phyloP scores from a whole-genome alignment of 352 stramenopile species.

The Phytophthora rubi region DNA sequence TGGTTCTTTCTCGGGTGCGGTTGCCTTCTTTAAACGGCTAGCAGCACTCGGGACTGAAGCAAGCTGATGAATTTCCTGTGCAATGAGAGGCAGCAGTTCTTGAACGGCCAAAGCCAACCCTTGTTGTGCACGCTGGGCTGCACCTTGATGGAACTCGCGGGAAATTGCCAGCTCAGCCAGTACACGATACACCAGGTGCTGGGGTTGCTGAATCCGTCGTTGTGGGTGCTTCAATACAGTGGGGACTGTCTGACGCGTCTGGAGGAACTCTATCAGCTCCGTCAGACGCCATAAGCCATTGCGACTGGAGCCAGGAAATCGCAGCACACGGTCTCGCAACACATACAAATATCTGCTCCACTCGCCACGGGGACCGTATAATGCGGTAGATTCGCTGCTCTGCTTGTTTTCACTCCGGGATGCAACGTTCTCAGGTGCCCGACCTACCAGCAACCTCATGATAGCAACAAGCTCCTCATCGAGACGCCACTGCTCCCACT shows the following conservation, averaged over 20 bases:
- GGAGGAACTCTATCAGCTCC: constrained; percentile 40
- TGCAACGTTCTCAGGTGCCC: constrained; percentile 3
- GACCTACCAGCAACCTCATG: constrained; percentile 33
- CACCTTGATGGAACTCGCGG: constrained; percentile 52
- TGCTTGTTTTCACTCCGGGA: neutral
- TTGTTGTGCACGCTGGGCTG: constrained; percentile 41
- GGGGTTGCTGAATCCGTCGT: constrained; percentile 23
- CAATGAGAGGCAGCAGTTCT: constrained; percentile 48
- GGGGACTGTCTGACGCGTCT: constrained; percentile 10
- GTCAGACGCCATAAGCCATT: constrained; percentile 43
- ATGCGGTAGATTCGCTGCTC: neutral
- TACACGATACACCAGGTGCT: constrained; percentile 56
- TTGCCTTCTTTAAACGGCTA: neutral
- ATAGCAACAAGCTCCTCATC: constrained; percentile 45
- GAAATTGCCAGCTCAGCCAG: constrained; percentile 61
- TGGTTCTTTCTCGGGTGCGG: neutral
- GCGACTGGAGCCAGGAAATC: constrained; percentile 38
- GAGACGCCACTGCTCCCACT: constrained; percentile 55
- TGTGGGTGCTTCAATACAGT: neutral
- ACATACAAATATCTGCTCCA: constrained; percentile 70
- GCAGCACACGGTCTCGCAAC: constrained; percentile 57
- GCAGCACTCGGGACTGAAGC: constrained; percentile 5
- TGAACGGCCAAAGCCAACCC: constrained; percentile 41
- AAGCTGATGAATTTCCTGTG: constrained; percentile 46
- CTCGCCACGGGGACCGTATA: constrained; percentile 48